Base-by-base conservation (phyloP, 495 filamentous ascomycete genomes). In the Penicillium paradoxum region DNA sequence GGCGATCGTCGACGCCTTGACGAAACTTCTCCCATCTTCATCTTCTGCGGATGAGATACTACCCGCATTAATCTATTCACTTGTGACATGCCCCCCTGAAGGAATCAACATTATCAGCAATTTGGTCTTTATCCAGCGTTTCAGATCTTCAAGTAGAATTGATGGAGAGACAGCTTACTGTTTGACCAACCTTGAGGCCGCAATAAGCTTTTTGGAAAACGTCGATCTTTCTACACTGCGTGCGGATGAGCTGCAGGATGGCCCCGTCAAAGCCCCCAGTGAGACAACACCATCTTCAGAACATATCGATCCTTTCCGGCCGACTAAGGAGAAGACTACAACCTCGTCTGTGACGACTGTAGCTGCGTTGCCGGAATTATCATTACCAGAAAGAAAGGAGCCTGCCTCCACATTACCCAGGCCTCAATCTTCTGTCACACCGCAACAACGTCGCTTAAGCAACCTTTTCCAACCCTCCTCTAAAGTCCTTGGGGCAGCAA, bases 31-130 rank as follows among this genome's bases (percentile, higher is more conserved):
- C 65, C 88, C 90, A 41, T 89, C 95, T 11, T 91, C 92, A 2
- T 96, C 93, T 0, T 97, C 91, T 6, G 93, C 93, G 1, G 93
- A 99, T 61, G 92, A 96, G 67, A 91, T 99, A 46, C 83, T 99
- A 58, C 93, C 93, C 0, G 95, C 95, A 57, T 77, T 99, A 43
- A 99, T 99, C 49, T 97, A 93, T 66, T 87, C 90, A 1, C 79
- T 99, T 38, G 90, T 97, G 65, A 95, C 90, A 5, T 90, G 89
- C 21, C 88, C 90, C 8, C 86, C 91, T 0, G 87, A 92, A 67
- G 86, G 84, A 22, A 86, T 97, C 48, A 89, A 88, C 63, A 84
- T 92, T 41, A 89, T 97, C 63, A 96, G 91, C 71, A 95, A 99
- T 66, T 76, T 92, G 11, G 83, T 87, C 53, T 99, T 97, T 67